Evolutionary conservation across 2,329 filamentous ascomycete genomes (phyloP), one percentile per base, ranked within the genome.

Genomic region (Aspergillus cejpii): DNA sequence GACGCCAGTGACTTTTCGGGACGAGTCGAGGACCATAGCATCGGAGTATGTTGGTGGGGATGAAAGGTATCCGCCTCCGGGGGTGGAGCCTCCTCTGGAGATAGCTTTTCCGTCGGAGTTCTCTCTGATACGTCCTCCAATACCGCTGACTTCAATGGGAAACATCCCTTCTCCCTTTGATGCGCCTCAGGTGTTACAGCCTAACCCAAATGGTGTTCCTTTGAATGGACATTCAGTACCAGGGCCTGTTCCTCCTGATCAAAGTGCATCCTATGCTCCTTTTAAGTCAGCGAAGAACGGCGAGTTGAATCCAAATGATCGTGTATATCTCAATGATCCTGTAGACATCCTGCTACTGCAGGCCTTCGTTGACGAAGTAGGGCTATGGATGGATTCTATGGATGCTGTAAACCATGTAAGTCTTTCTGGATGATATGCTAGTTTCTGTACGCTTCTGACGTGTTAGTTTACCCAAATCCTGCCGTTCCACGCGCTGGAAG

Each of bases 311-410:
- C 61, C 70, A 17, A 69, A 67, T 45, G 71, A 71, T 23, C 71
- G 79, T 28, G 78, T 85, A 41, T 87, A 80, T 54, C 74, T 95
- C 37, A 82, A 79, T 52, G 80, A 79, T 3, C 78, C 82, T 7
- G 86, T 94, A 46, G 88, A 95, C 62, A 78, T 92, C 0, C 71
- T 84, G n/a, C 89, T 89, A 61, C 87, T 96, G 84, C 87, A 94
- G 63, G 83, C 89, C 0, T 97, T 94, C 62, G 84, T 94, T 5
- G 85, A 94, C 59, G 85, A 95, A 53, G 87, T 97, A 2, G 89
- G 85, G 1, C 68, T 88, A 2, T 96, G 91, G 88, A 94, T 97
- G 87, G 91, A 96, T 66, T 87, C 83, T 33, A 81, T 96, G 73
- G 87, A 94, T 68, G 77, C 81, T 26, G 77, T 83, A 53, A 91